These are phyloP conservation scores for Pseudoturritis turrita DNA, from an alignment of 345 rosid genomes.

Conservation along the genomic window DNA sequence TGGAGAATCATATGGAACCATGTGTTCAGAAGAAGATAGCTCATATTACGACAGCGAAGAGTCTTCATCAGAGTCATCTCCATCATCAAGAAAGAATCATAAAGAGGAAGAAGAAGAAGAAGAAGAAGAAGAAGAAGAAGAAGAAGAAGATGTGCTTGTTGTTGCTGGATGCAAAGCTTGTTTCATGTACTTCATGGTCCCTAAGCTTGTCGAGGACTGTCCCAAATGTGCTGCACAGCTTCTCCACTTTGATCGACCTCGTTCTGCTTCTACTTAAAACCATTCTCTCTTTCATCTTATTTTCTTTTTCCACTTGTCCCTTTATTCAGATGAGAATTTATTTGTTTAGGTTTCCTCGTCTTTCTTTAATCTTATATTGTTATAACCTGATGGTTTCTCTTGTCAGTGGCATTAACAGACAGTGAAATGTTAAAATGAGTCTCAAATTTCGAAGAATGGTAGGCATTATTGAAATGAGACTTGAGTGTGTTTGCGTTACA, in stretches of 20 bases:
- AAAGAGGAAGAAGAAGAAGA: conserved; percentile 11
- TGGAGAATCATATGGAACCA: conserved; percentile 38
- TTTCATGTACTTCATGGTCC: conserved; percentile 96
- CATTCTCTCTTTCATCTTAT: not conserved
- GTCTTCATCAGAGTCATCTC: conserved; percentile 65
- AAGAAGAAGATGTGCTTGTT: conserved; percentile 62
- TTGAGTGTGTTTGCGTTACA: not conserved
- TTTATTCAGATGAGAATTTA: conserved; percentile 20
- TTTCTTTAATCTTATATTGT: conserved; percentile 1
- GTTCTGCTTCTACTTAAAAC: conserved; percentile 39
- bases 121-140: conserved; percentile 13
- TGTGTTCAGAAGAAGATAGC: conserved; percentile 56
- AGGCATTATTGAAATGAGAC: not conserved
- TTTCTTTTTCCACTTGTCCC: not conserved
- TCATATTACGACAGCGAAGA: conserved; percentile 67
- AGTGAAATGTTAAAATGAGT: not conserved
- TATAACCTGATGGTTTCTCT: not conserved
- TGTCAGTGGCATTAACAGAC: conserved; percentile 7
- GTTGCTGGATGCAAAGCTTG: conserved; percentile 97
- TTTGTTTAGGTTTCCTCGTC: conserved; percentile 16
- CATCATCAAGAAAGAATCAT: conserved; percentile 42
- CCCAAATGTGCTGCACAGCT: conserved; percentile 84
- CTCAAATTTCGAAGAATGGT: not conserved
- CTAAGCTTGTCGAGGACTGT: conserved; percentile 79
- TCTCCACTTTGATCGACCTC: conserved; percentile 80